Conservation (phyloP, 192 early-diverging fungal genomes). For the Gryganskiella cystojenkinii region DNA sequence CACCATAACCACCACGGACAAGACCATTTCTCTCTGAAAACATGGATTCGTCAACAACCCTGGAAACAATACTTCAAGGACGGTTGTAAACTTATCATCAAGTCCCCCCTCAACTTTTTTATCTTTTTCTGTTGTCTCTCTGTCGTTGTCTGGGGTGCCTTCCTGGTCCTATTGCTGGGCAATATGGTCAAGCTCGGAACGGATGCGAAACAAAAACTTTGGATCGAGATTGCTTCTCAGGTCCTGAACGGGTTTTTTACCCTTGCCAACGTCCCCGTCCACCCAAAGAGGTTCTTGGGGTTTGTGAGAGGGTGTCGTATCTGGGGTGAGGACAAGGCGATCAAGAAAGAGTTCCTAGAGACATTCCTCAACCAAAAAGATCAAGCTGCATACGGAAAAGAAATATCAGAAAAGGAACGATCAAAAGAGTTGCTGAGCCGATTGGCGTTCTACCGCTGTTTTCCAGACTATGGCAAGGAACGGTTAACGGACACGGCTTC, state of each 20-base stretch:
- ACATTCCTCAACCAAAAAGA: conserved; percentile 11
- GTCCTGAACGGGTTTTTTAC: conserved; percentile 54
- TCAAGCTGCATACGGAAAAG: background rate
- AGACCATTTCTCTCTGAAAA: conserved; percentile 21
- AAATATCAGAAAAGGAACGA: conserved; percentile 1
- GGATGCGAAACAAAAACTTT: conserved; percentile 41
- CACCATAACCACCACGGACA: background rate
- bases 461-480: conserved; percentile 35
- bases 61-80: conserved; percentile 50
- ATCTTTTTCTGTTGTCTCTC: conserved; percentile 45
- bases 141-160: conserved; percentile 54
- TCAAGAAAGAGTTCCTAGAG: conserved; percentile 15
- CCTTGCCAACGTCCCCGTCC: conserved; percentile 43
- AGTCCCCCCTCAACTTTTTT: conserved; percentile 49
- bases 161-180: conserved; percentile 44
- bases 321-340: conserved; percentile 19
- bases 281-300: conserved; percentile 49
- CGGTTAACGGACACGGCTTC: background rate
- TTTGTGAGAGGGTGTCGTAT: conserved; percentile 24
- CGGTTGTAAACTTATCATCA: conserved; percentile 37
- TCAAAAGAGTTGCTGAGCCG: conserved; percentile 8
- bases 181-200: conserved; percentile 36
- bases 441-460: conserved; percentile 44
- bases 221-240: conserved; percentile 54
- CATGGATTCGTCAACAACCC: conserved; percentile 38